Evolutionary conservation across 352 stramenopile genomes (phyloP).

Genomic region (Phytophthora europaea): DNA sequence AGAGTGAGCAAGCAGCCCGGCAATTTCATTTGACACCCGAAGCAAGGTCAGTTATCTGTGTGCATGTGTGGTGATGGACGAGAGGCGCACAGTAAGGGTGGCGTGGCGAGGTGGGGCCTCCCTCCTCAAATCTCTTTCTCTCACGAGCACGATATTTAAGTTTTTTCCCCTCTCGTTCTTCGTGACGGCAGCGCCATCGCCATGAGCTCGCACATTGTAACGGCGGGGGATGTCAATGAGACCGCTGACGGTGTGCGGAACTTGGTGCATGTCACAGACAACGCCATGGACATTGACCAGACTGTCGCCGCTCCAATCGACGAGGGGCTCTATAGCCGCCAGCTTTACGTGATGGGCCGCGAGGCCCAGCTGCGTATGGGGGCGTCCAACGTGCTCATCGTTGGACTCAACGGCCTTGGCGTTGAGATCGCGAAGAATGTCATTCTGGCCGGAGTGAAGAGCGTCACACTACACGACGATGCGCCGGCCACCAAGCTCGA

Average conservation of each 20-base stretch:
- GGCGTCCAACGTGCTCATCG: constrained; percentile 94
- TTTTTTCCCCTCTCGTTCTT: constrained; percentile 18
- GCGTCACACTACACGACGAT: constrained; percentile 96
- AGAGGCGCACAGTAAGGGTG: background rate
- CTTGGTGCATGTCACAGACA: constrained; percentile 78
- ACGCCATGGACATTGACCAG: constrained; percentile 75
- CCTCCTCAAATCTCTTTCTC: background rate
- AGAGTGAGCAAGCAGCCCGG: constrained; percentile 1
- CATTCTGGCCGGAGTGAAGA: constrained; percentile 96
- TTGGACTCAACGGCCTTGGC: constrained; percentile 96
- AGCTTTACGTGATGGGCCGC: constrained; percentile 99
- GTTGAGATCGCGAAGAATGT: constrained; percentile 99
- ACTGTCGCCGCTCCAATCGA: constrained; percentile 65
- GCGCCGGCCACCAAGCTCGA: constrained; percentile 85
- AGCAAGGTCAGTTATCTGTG: constrained; percentile 15
- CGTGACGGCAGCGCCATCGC: constrained; percentile 12
- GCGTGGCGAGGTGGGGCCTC: background rate
- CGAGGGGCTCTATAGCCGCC: constrained; percentile 92
- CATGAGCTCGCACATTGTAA: constrained; percentile 78
- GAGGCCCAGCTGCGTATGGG: constrained; percentile 99
- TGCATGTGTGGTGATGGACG: background rate
- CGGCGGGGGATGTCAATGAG: constrained; percentile 73
- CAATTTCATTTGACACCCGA: background rate
- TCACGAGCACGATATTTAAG: constrained; percentile 19
- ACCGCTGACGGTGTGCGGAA: constrained; percentile 81